A percentile compares a stretch with the other conserved stretches of the same genome.
Evolutionary conservation across 2,329 filamentous ascomycete genomes (phyloP).

Genomic region (Ophiocordyceps polyrhachis-furcata): DNA sequence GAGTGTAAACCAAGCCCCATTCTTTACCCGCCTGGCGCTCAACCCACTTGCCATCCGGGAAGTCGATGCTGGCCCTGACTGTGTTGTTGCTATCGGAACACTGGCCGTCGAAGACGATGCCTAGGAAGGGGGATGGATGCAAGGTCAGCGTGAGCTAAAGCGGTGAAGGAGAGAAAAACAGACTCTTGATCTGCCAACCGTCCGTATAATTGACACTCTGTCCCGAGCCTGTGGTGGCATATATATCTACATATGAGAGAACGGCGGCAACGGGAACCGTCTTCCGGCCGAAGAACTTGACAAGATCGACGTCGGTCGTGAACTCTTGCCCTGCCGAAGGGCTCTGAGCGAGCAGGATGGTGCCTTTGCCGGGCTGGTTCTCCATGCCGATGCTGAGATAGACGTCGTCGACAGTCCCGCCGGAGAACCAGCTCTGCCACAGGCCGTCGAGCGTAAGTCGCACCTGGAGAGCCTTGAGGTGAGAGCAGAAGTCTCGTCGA

Average conservation of each 20-base stretch:
- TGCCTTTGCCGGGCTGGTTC: background rate
- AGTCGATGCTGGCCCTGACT: background rate
- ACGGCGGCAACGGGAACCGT: background rate
- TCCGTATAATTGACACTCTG: background rate
- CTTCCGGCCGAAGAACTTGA: background rate
- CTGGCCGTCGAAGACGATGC: background rate
- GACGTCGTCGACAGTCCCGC: background rate
- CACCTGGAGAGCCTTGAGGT: background rate
- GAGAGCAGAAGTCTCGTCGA: background rate
- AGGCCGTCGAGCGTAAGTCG: background rate
- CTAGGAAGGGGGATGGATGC: background rate
- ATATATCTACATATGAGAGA: background rate
- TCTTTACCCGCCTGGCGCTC: background rate
- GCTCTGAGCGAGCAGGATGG: background rate
- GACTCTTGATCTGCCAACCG: background rate
- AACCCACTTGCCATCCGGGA: background rate
- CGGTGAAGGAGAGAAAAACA: background rate
- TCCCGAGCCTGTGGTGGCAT: background rate
- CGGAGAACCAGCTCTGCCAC: background rate
- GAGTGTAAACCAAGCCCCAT: background rate
- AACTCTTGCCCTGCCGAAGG: background rate
- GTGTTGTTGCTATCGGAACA: background rate
- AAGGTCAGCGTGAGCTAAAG: too few species aligned
- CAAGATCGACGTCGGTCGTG: background rate
- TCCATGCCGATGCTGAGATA: background rate